Evolutionary conservation across 768 basidiomycete genomes (phyloP).

Genomic region (Krasilnikovozyma curviuscula): DNA sequence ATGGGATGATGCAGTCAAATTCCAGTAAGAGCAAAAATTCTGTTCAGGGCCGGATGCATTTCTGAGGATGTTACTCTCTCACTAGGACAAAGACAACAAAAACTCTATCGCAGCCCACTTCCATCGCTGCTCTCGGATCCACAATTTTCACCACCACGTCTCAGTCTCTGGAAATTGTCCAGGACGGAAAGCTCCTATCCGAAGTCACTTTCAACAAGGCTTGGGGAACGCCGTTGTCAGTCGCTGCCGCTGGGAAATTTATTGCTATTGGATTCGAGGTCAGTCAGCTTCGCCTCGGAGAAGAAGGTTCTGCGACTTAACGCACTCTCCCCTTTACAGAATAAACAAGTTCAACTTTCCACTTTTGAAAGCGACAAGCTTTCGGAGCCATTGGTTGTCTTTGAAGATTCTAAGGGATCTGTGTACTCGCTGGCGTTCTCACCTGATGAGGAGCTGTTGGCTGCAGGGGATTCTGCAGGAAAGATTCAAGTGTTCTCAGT

Average conservation of each 20-base stretch:
- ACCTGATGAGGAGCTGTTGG: slow-evolving; percentile 51
- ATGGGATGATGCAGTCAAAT: slow-evolving; percentile 46
- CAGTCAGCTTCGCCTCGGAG: too few species aligned
- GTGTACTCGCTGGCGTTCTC: slow-evolving; percentile 63
- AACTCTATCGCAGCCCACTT: too few species aligned
- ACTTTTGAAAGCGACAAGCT: slow-evolving; percentile 49
- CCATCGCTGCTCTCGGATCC: too few species aligned
- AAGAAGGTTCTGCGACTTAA: too few species aligned
- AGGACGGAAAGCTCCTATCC: slow-evolving; percentile 11
- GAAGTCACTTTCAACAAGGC: slow-evolving; percentile 22
- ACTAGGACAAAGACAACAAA: too few species aligned
- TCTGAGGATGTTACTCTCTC: too few species aligned
- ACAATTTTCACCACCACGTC: slow-evolving; percentile 18
- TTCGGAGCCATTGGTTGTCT: slow-evolving; percentile 32
- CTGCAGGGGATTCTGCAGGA: slow-evolving; percentile 67
- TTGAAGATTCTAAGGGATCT: slow-evolving; percentile 42
- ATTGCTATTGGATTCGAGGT: slow-evolving; percentile 9
- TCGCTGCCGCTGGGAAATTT: slow-evolving; percentile 42
- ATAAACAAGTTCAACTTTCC: slow-evolving; percentile 54
- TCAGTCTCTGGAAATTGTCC: slow-evolving; percentile 22
- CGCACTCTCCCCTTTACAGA: slow-evolving; percentile 32
- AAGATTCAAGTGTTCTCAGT: slow-evolving; percentile 62
- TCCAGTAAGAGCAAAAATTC: too few species aligned
- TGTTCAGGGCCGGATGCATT: too few species aligned
- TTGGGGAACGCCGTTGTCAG: slow-evolving; percentile 50